Evolutionary conservation across 2,329 filamentous ascomycete genomes (phyloP), one percentile per base, ranked within the genome.

Genomic region (Colletotrichum tamarilloi): DNA sequence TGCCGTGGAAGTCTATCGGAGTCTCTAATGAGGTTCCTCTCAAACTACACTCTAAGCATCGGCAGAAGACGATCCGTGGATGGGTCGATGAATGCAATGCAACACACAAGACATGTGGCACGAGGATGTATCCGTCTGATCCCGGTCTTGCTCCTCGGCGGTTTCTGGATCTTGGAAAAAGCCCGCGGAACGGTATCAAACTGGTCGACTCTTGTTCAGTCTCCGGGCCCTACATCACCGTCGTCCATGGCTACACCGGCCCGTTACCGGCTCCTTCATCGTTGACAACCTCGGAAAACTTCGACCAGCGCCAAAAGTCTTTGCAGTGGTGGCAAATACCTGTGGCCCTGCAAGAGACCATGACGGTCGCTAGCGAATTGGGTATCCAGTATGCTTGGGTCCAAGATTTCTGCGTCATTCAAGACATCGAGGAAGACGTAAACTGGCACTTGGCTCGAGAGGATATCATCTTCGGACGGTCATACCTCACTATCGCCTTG

Each of bases 241-340:
- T 71, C 2, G 30, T 71, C 6, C 38, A 56, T 3, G 35, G 19
- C 11, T 35, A n/a, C 22, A 6, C 9, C 22, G 2, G 38, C 0
- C 24, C 19, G 3, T 22, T 62, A 16, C 24, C 46, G 1, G 3
- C 42, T 22, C 60, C 66, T 1, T 49, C 38, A 26, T 59, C 67
- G 9, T 3, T 14, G 9, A 70, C 67, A n/a, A 64, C 42, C 16
- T 1, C 16, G 5, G n/a, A 68, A 9, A 70, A 73, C 7, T 12
- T 73, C 1, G 8, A 60, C n/a, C 38, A 58, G 3, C 53, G 70
- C 11, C 59, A 35, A 42, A 55, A 30, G 14, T 3, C 32, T 4
- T 55, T 73, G 5, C 38, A 28, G 22, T 66, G 70, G 70, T 70
- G 66, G 66, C 59, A 62, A 26, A 30, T 73, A 19, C 70, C 70